phyloP scores from a whole-genome alignment of 2,329 filamentous ascomycete species.

The Hypoxylon sp. region DNA sequence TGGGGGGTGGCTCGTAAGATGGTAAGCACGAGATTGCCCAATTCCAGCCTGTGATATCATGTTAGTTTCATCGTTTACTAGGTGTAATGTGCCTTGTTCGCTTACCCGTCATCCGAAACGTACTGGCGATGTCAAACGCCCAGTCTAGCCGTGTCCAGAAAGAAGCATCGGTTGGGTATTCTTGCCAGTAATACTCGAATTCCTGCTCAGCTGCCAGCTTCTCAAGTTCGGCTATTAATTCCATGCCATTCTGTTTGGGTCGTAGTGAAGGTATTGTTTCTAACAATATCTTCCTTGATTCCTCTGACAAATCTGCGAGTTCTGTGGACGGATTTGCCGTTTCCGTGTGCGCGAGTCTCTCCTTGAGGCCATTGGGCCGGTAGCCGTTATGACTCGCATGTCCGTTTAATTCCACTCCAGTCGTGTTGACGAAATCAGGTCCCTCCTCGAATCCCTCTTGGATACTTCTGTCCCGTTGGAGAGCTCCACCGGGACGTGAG shows the following conservation, averaged over 20 bases:
- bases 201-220: constrained; percentile 49
- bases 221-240: constrained; percentile 20
- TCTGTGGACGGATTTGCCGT: neutral
- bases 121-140: constrained; percentile 68
- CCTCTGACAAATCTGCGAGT: constrained; percentile 5
- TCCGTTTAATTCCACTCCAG: constrained; percentile 22
- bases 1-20: constrained; percentile 59
- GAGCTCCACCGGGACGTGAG: neutral
- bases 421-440: constrained; percentile 1
- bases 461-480: neutral
- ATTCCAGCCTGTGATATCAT: constrained; percentile 66
- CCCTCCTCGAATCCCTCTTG: neutral
- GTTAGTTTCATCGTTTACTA: neutral
- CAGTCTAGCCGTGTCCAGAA: constrained; percentile 68
- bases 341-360: constrained; percentile 18
- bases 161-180: constrained; percentile 66
- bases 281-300: constrained; percentile 1
- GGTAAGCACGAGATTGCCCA: constrained; percentile 65
- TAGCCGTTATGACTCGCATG: constrained; percentile 7
- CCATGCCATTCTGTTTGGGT: constrained; percentile 20
- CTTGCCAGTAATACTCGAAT: constrained; percentile 72
- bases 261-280: constrained; percentile 12
- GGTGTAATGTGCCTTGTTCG: neutral
- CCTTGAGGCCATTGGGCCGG: constrained; percentile 8
- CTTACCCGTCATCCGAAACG: constrained; percentile 69